Percentiles rank a stretch among this genome's conserved stretches.
These are phyloP conservation scores for Phytopythium vexans DNA, from an alignment of 352 stramenopile species.

Conservation along the genomic window DNA sequence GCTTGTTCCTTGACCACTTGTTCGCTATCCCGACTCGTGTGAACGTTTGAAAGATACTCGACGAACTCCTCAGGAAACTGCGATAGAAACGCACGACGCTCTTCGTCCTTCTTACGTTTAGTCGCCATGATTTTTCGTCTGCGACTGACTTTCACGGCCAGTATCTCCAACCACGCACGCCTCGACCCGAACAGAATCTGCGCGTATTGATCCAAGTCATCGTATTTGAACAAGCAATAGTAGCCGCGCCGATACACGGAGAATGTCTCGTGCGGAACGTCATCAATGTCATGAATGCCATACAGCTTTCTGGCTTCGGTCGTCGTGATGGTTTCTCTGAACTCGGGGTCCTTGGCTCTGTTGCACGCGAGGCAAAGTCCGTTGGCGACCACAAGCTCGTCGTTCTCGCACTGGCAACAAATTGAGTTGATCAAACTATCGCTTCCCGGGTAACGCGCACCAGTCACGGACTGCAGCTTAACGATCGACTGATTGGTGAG, in stretches of 20 bases:
- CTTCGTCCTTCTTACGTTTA: no score
- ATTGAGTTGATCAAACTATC: conserved; percentile 1
- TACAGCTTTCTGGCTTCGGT: conserved; percentile 6
- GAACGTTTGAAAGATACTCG: no score
- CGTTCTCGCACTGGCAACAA: conserved; percentile 16
- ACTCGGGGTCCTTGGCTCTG: not conserved
- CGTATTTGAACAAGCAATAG: conserved; percentile 3
- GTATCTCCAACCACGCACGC: conserved; percentile 6
- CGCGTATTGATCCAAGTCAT: conserved; percentile 11
- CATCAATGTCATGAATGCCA: conserved; percentile 4
- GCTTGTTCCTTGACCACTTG: no score
- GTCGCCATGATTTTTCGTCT: no score
- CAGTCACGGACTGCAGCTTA: conserved; percentile 12
- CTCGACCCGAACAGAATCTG: conserved; percentile 5
- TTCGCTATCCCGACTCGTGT: no score
- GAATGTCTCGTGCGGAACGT: not conserved
- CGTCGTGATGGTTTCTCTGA: not conserved
- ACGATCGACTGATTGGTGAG: conserved; percentile 11
- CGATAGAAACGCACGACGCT: no score
- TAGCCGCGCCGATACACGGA: no score
- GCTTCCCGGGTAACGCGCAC: conserved; percentile 5
- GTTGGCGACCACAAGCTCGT: conserved; percentile 6
- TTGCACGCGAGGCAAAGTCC: conserved; percentile 4
- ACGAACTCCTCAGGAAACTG: no score
- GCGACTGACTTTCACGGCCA: not conserved